Base-by-base conservation (phyloP, 1,284 basidiomycete species). In the Termitomyces sp. region DNA sequence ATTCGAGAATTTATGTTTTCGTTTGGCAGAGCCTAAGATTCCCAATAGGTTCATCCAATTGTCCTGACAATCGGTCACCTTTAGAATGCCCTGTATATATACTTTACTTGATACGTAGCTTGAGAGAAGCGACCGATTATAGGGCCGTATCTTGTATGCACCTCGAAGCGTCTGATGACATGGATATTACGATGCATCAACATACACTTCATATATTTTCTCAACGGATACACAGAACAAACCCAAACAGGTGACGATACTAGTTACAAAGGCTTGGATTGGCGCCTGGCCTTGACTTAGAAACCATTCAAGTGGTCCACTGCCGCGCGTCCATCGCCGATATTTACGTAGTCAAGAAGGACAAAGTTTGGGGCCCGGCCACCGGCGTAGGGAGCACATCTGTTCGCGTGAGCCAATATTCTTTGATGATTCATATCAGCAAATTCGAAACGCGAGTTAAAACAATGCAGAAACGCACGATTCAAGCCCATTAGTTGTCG, bases 291-390 rank as follows among this genome's bases (percentile, higher is more conserved):
- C 11, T 26, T 13, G 18, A 16, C 24, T 45, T 37, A 50, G 24
- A 54, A 43, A 1, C 76, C 76, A 54, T 80, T 79, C 52, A 79
- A 62, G 52, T 63, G 60, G 53, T 74, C 67, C 5, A 73, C 76
- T 5, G 75, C 75, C 24, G 64, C 53, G 50, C 72, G 62, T 3
- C 68, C 75, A 43, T 75, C 55, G 5, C 78, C 78, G 19, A 74
- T 43, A 57, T 80, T 70, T 24, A 80, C 74, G 49, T 66, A 81
- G 61, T 80, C 78, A 35, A 80, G 68, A 38, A 81, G 68, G 30
- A 81, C 71, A 57, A 79, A 80, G 60, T 76, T 76, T 1, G 78
- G 77, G 16, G 70, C 69, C 26, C 72, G 65, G 4, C 70, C 72
- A 4, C 67, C 71, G 3, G 72, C 69, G 41, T 79, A 66, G 1